Conservation (phyloP, 1,139 yeast genomes). For the Sugiyamaella sp. region DNA sequence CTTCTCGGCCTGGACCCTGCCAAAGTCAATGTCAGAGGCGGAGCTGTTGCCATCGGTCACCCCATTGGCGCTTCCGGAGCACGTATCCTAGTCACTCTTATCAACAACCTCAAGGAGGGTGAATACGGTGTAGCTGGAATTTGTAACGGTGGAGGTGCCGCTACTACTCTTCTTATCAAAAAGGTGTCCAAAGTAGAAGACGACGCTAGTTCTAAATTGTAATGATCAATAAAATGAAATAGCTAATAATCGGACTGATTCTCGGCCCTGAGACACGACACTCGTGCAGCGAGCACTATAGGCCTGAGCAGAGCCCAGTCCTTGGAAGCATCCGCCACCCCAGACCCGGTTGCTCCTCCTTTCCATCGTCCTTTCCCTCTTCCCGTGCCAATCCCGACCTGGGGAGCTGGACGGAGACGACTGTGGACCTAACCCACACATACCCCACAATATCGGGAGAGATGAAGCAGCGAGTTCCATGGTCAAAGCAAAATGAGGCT, state of each 20-base stretch:
- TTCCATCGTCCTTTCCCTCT: no score
- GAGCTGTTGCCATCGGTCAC: constrained; percentile 95
- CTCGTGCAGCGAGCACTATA: no score
- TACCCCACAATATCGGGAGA: no score
- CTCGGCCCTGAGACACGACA: no score
- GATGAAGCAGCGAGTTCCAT: no score
- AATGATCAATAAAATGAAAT: background rate
- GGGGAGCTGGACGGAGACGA: no score
- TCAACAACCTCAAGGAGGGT: constrained; percentile 76
- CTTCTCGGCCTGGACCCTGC: constrained; percentile 63
- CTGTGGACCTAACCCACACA: no score
- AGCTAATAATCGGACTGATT: no score
- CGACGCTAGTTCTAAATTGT: constrained; percentile 14
- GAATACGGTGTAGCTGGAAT: constrained; percentile 90
- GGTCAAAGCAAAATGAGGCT: constrained; percentile 15
- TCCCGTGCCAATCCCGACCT: no score
- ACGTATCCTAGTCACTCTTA: constrained; percentile 79
- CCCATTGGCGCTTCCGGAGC: constrained; percentile 97
- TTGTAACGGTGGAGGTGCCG: constrained; percentile 98
- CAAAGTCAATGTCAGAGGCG: constrained; percentile 88
- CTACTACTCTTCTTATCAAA: constrained; percentile 75
- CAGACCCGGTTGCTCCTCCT: no score
- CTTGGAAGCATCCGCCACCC: no score
- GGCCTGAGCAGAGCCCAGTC: no score
- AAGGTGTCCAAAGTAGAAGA: constrained; percentile 40